These are phyloP conservation scores for Actinomortierella ambigua DNA, from an alignment of 371 early-diverging fungal genomes.

Conservation along the genomic window DNA sequence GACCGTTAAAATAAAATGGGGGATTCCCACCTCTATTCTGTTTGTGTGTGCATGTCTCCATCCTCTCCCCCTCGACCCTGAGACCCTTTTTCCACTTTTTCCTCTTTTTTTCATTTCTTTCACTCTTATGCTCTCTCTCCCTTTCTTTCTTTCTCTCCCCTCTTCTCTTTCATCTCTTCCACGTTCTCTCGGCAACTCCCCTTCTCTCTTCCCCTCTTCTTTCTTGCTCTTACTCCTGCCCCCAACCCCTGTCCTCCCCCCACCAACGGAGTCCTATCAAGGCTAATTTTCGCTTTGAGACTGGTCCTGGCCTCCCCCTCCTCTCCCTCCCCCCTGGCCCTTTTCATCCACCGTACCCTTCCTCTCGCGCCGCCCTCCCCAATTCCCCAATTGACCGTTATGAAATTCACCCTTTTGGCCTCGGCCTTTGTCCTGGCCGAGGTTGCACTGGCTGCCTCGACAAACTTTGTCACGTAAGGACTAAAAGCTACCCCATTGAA, in stretches of 20 bases:
- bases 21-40: too few species aligned
- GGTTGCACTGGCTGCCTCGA: conserved; percentile 34
- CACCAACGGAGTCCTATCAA: too few species aligned
- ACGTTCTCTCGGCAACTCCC: neutral
- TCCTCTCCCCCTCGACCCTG: neutral
- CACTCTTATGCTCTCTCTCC: neutral
- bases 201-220: neutral
- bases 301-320: neutral
- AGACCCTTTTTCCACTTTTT: neutral
- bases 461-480: conserved; percentile 29
- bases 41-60: too few species aligned
- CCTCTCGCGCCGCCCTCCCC: neutral
- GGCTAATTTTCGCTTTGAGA: neutral
- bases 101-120: neutral
- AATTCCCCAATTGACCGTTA: neutral
- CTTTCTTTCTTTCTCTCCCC: neutral
- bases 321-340: neutral
- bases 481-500: neutral
- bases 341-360: neutral
- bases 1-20: neutral
- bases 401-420: neutral
- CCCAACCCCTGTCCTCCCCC: neutral
- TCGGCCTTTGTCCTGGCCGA: conserved; percentile 31
- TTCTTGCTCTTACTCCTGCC: neutral
- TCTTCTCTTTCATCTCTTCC: neutral